These are phyloP conservation scores for Kandelia obovata DNA, from an alignment of 345 rosid species.

Conservation along the genomic window DNA sequence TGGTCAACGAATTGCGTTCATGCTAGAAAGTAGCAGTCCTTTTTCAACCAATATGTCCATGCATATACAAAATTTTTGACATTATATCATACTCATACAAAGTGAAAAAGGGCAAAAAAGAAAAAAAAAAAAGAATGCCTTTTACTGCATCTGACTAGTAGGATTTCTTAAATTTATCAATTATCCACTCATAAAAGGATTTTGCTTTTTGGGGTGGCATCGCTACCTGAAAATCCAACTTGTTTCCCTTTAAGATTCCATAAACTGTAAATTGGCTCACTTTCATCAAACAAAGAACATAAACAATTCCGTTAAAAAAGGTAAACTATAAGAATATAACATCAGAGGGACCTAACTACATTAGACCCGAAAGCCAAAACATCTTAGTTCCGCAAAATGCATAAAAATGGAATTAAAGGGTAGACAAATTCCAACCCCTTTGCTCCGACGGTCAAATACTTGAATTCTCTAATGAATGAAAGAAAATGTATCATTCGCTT, in stretches of 20 bases:
- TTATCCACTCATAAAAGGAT: conserved; percentile 64
- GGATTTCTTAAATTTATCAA: conserved; percentile 56
- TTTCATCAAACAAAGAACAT: conserved; percentile 29
- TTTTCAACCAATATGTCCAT: not conserved
- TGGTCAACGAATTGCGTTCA: not conserved
- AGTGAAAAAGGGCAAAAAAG: not conserved
- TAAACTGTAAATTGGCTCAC: conserved; percentile 91
- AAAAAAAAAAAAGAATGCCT: conserved; percentile 32
- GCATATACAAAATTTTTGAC: not conserved
- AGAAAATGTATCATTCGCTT: not conserved
- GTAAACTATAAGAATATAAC: not conserved
- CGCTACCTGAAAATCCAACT: conserved; percentile 92
- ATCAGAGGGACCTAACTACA: not conserved
- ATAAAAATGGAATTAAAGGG: too few species aligned
- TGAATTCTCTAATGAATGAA: not conserved
- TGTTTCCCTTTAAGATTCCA: conserved; percentile 94
- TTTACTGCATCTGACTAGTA: conserved; percentile 55
- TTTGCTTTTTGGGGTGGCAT: conserved; percentile 86
- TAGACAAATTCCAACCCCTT: too few species aligned
- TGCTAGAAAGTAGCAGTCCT: not conserved
- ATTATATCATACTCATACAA: not conserved
- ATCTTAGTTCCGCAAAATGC: too few species aligned
- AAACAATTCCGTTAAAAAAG: not conserved
- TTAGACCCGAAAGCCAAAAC: too few species aligned
- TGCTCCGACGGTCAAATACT: too few species aligned